Conservation (phyloP, 306 rosid genomes). For the Lablab purpureus region DNA sequence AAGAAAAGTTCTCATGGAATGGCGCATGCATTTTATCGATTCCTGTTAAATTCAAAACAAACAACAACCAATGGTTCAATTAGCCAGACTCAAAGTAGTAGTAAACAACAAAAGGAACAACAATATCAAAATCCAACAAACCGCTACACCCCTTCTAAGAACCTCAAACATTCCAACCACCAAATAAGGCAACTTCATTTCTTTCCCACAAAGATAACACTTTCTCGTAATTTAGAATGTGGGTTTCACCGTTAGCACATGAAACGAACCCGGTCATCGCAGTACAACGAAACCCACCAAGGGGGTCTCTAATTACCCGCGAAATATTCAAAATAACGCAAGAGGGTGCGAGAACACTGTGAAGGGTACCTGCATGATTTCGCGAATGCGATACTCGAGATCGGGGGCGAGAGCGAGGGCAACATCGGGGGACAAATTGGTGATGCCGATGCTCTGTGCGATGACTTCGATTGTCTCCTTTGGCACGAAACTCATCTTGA, state of each 20-base stretch:
- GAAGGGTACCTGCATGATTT: slow-evolving; percentile 83
- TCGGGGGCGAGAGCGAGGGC: slow-evolving; percentile 84
- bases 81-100: not conserved
- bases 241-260: not conserved
- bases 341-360: not conserved
- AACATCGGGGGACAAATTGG: slow-evolving; percentile 83
- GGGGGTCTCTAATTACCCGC: not conserved
- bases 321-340: slow-evolving; percentile 24
- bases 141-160: not conserved
- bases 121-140: slow-evolving; percentile 8
- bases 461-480: slow-evolving; percentile 94
- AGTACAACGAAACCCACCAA: not conserved
- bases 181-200: not conserved
- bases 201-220: not conserved
- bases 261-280: not conserved
- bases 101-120: not conserved
- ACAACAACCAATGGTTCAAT: slow-evolving; percentile 17
- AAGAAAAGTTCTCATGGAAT: slow-evolving; percentile 74
- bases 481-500: slow-evolving; percentile 71
- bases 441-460: slow-evolving; percentile 85
- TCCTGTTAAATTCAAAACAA: slow-evolving; percentile 64
- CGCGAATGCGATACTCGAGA: slow-evolving; percentile 90
- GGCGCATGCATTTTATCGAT: slow-evolving; percentile 96
- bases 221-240: not conserved
- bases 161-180: not conserved